These are phyloP conservation scores for Ganoderma meredithae DNA, from an alignment of 1,284 basidiomycete genomes.

Conservation along the genomic window DNA sequence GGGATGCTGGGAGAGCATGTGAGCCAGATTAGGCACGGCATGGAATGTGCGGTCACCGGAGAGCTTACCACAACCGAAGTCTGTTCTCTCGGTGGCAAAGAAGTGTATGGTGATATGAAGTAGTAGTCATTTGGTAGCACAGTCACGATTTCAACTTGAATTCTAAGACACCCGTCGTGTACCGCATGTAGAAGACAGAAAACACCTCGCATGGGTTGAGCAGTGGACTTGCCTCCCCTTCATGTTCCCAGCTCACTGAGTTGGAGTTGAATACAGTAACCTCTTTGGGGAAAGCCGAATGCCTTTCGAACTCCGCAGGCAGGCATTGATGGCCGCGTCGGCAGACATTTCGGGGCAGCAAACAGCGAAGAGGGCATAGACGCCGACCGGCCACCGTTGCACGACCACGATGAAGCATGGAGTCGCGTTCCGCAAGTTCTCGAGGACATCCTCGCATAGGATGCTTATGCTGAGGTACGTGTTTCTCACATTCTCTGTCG, in stretches of 20 bases:
- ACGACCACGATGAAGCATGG: constrained; percentile 84
- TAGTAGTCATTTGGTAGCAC: too few species aligned
- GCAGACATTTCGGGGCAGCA: neutral
- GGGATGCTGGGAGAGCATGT: neutral
- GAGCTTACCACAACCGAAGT: neutral
- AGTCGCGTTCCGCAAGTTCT: constrained; percentile 87
- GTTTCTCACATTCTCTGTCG: neutral
- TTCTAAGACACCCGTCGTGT: neutral
- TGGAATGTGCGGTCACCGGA: neutral
- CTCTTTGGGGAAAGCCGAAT: neutral
- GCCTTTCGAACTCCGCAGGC: constrained; percentile 14
- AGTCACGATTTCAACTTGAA: neutral
- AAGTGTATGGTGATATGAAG: neutral
- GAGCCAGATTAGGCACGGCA: neutral
- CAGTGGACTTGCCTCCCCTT: too few species aligned
- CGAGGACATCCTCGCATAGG: constrained; percentile 86
- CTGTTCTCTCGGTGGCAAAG: neutral
- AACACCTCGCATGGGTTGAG: too few species aligned
- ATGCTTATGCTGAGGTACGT: constrained; percentile 86
- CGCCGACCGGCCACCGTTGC: constrained; percentile 22
- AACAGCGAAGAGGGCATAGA: constrained; percentile 15
- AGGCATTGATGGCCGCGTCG: constrained; percentile 19
- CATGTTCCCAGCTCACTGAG: too few species aligned
- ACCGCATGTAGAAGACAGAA: too few species aligned
- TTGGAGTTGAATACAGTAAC: neutral